Percentiles rank a stretch among this genome's conserved stretches.
Conservation (phyloP, 495 filamentous ascomycete species). For the Aspergillus homomorphus region DNA sequence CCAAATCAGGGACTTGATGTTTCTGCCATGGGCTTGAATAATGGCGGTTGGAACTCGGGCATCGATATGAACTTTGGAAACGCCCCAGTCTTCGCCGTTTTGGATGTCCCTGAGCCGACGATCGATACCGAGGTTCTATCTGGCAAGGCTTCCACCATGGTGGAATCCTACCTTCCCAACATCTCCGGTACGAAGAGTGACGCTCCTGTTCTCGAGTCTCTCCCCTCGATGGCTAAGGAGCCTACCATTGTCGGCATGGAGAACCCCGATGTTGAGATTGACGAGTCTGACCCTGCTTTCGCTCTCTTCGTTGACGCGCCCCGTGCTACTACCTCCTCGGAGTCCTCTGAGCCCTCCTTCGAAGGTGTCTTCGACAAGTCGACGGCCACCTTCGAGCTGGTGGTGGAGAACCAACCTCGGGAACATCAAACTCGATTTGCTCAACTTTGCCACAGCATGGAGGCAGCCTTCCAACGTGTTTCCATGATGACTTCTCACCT, state of each 20-base stretch:
- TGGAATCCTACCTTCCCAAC: conserved; percentile 28
- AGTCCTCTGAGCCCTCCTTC: conserved; percentile 41
- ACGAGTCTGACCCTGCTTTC: conserved; percentile 58
- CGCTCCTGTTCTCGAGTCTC: conserved; percentile 44
- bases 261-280: conserved; percentile 51
- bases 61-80: conserved; percentile 60
- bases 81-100: conserved; percentile 75
- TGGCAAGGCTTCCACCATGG: conserved; percentile 60
- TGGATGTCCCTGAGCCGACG: conserved; percentile 67
- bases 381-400: conserved; percentile 54
- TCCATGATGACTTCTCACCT: conserved; percentile 46
- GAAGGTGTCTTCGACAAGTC: conserved; percentile 59
- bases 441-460: conserved; percentile 47
- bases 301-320: conserved; percentile 55
- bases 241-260: conserved; percentile 29
- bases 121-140: conserved; percentile 60
- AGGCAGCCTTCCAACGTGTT: conserved; percentile 49
- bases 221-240: conserved; percentile 31
- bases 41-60: conserved; percentile 52
- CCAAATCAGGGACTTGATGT: conserved; percentile 71
- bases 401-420: conserved; percentile 46
- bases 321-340: conserved; percentile 14
- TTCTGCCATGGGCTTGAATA: conserved; percentile 54
- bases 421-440: conserved; percentile 39
- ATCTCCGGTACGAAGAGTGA: conserved; percentile 46